These are phyloP conservation scores for Trichophyton rubrum DNA, from an alignment of 2,329 filamentous ascomycete species.

Conservation along the genomic window DNA sequence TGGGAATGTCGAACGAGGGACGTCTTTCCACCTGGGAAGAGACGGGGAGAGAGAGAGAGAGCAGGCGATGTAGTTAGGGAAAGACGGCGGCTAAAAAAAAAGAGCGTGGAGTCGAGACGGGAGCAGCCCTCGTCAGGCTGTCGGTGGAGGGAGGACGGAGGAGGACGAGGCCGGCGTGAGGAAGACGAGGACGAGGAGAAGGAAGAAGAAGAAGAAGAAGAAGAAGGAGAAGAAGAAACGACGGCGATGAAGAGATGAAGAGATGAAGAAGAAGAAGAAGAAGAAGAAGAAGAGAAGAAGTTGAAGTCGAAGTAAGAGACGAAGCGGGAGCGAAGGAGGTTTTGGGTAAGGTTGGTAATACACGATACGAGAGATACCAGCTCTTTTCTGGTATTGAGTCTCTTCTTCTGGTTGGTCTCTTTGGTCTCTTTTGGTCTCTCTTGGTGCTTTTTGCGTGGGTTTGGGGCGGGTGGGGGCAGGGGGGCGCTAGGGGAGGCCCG, in stretches of 20 bases:
- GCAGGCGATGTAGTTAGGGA: not conserved
- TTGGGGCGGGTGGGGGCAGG: too few relatives aligned
- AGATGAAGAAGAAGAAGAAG: not conserved
- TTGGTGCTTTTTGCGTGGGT: too few relatives aligned
- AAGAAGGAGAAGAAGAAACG: not conserved
- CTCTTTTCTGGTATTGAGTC: too few relatives aligned
- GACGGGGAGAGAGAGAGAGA: not conserved
- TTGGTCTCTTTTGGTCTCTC: too few relatives aligned
- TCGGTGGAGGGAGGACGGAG: not conserved
- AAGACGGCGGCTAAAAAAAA: not conserved
- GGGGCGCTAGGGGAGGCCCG: too few relatives aligned
- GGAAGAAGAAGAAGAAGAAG: not conserved
- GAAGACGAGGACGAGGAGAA: not conserved
- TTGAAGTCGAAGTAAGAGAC: too few relatives aligned
- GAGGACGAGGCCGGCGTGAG: not conserved
- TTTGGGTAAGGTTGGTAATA: too few relatives aligned
- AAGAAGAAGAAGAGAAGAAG: not conserved
- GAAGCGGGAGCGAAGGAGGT: too few relatives aligned
- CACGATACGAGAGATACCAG: too few relatives aligned
- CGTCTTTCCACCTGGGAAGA: constrained; percentile 19
- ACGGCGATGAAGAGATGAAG: not conserved
- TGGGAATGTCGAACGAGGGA: not conserved
- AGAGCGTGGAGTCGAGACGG: constrained; percentile 1
- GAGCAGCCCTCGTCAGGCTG: not conserved
- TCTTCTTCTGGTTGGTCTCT: too few relatives aligned